phyloP scores from a whole-genome alignment of 768 basidiomycete genomes.

The Hericium alpestre region DNA sequence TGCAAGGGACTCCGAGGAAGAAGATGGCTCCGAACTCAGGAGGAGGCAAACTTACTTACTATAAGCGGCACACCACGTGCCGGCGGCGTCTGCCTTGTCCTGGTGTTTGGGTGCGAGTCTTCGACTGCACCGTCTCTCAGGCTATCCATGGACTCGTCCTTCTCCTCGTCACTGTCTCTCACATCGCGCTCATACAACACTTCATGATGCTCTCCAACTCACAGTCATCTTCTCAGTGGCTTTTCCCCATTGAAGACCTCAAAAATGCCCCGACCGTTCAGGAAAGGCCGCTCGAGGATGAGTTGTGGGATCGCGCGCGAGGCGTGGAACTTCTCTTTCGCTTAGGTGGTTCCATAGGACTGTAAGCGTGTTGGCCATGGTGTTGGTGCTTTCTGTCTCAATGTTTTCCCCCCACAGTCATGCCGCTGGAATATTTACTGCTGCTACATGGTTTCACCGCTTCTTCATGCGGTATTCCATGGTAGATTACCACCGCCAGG shows the following conservation, averaged over 20 bases:
- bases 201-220: neutral
- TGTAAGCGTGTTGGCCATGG: slow-evolving; percentile 40
- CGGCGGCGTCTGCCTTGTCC: no score
- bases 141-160: no score
- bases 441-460: slow-evolving; percentile 84
- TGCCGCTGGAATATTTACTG: slow-evolving; percentile 73
- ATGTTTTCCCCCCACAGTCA: slow-evolving; percentile 36
- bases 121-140: no score
- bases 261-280: slow-evolving; percentile 10
- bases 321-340: slow-evolving; percentile 83
- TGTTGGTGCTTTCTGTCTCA: slow-evolving; percentile 9
- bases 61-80: neutral
- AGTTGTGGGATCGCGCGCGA: slow-evolving; percentile 69
- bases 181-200: neutral
- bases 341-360: slow-evolving; percentile 60
- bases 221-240: slow-evolving; percentile 5
- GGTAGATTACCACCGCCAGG: slow-evolving; percentile 75
- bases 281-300: slow-evolving; percentile 35
- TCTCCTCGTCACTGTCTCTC: neutral
- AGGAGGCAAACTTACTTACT: neutral
- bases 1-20: no score
- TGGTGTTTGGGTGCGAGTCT: no score
- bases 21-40: no score
- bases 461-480: slow-evolving; percentile 84
- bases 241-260: slow-evolving; percentile 9